Evolutionary conservation across 1,139 yeast genomes (phyloP).

Genomic region (Hemisphaericaspora subhashii): DNA sequence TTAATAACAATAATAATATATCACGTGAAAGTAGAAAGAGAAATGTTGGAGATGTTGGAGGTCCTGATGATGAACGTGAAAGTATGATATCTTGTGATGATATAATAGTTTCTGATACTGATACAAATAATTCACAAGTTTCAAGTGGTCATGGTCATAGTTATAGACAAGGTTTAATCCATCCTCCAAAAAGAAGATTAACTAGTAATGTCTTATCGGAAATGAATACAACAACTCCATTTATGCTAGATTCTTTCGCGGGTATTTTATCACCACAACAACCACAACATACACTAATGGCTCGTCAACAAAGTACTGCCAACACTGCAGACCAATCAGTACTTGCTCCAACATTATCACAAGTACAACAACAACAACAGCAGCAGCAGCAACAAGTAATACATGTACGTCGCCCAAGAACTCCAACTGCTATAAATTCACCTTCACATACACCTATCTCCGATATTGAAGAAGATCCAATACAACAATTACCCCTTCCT

Average conservation of each 20-base stretch:
- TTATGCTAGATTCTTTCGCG: constrained; percentile 12
- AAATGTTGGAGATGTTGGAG: constrained; percentile 17
- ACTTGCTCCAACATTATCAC: too few relatives aligned
- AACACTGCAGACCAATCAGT: not conserved
- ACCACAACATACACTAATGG: constrained; percentile 1
- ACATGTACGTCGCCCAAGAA: constrained; percentile 24
- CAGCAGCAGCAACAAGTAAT: constrained; percentile 2
- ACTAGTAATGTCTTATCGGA: constrained; percentile 15
- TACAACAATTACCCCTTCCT: constrained; percentile 56
- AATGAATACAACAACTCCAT: constrained; percentile 3
- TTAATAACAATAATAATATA: not conserved
- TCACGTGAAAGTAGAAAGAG: constrained; percentile 27
- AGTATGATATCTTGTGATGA: constrained; percentile 37
- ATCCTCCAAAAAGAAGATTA: constrained; percentile 44
- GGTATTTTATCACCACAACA: constrained; percentile 2
- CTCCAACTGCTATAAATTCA: constrained; percentile 33
- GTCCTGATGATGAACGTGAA: constrained; percentile 17
- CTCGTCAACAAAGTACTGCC: constrained; percentile 3
- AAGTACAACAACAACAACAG: not conserved
- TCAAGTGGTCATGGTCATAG: constrained; percentile 14
- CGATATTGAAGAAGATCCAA: constrained; percentile 38
- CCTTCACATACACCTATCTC: constrained; percentile 41
- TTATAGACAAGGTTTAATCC: constrained; percentile 24
- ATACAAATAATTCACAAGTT: constrained; percentile 27
- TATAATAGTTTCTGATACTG: constrained; percentile 38